These are phyloP conservation scores for Brassica carinata DNA, from an alignment of 345 rosid genomes.

Conservation along the genomic window DNA sequence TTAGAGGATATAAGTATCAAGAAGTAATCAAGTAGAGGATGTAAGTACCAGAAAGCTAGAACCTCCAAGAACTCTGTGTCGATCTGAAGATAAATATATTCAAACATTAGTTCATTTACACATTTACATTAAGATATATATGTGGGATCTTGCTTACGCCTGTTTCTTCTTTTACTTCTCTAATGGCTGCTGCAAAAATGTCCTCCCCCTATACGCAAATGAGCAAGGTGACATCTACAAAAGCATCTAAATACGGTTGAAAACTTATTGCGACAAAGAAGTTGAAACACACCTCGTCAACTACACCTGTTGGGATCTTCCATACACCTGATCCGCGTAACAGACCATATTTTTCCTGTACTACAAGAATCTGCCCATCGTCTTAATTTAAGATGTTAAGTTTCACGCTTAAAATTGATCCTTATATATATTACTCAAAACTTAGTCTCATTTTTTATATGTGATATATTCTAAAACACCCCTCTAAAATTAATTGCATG, in stretches of 20 bases:
- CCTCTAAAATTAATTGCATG: neutral
- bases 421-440: neutral
- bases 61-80: conserved; percentile 68
- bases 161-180: conserved; percentile 94
- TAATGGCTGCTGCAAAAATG: conserved; percentile 53
- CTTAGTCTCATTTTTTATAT: neutral
- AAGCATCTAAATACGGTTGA: neutral
- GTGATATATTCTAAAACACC: neutral
- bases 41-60: conserved; percentile 66
- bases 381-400: conserved; percentile 6
- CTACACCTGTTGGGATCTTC: conserved; percentile 92
- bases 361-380: conserved; percentile 63
- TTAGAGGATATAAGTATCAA: neutral
- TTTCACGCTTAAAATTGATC: neutral
- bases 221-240: conserved; percentile 9
- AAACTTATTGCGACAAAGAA: conserved; percentile 1
- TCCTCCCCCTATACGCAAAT: conserved; percentile 67
- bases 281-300: conserved; percentile 57
- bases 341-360: conserved; percentile 72
- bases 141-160: conserved; percentile 52
- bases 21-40: neutral
- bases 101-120: conserved; percentile 6
- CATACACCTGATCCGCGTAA: conserved; percentile 60
- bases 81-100: conserved; percentile 50
- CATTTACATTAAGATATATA: neutral